These are phyloP conservation scores for Aspergillus phoenicis DNA, from an alignment of 2,329 filamentous ascomycete genomes.

Conservation along the genomic window DNA sequence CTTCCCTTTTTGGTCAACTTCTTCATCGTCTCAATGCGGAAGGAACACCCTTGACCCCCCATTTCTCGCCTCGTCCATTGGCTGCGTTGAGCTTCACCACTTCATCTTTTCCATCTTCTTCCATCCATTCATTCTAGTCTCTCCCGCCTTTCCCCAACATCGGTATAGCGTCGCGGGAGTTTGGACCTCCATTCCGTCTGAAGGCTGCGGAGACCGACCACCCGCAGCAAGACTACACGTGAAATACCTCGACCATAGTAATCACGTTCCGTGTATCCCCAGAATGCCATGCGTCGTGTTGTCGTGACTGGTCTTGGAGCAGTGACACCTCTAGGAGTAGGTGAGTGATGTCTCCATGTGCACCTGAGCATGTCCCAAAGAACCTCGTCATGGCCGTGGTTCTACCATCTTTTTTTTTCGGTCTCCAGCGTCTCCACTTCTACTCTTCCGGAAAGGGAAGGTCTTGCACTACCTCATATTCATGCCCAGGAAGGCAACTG, in stretches of 20 bases:
- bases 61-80: background rate
- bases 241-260: background rate
- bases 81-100: background rate
- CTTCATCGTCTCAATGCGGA: conserved; percentile 16
- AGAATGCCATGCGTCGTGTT: conserved; percentile 60
- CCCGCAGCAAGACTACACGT: background rate
- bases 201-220: background rate
- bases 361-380: conserved; percentile 6
- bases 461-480: conserved; percentile 28
- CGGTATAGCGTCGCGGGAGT: background rate
- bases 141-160: conserved; percentile 4
- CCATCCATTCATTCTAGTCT: conserved; percentile 7
- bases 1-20: conserved; percentile 35
- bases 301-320: conserved; percentile 83
- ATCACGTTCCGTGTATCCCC: conserved; percentile 1
- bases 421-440: conserved; percentile 31
- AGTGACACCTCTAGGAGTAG: conserved; percentile 80
- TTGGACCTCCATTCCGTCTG: background rate
- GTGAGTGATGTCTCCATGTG: conserved; percentile 40
- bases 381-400: conserved; percentile 1
- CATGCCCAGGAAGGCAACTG: conserved; percentile 22
- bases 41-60: background rate
- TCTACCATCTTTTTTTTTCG: conserved; percentile 5
- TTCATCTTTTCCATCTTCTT: background rate
- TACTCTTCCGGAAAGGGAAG: conserved; percentile 33